These are phyloP conservation scores for Suillus luteus DNA, from an alignment of 768 basidiomycete genomes.

Conservation along the genomic window DNA sequence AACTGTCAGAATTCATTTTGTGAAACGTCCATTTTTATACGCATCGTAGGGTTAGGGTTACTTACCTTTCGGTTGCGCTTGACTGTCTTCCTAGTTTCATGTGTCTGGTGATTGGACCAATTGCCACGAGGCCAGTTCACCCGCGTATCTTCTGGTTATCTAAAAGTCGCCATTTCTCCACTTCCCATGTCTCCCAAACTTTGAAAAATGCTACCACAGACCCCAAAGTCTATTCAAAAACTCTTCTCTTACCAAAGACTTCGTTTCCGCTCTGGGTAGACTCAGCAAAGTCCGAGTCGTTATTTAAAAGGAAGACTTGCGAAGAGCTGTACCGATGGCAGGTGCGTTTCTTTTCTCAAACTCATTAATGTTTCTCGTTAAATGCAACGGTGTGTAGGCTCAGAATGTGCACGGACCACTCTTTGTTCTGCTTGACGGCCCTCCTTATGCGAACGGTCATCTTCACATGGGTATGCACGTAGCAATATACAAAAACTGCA, in stretches of 20 bases:
- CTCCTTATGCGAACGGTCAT: constrained; percentile 96
- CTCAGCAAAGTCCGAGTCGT: constrained; percentile 59
- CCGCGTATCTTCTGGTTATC: not conserved
- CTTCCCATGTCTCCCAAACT: not conserved
- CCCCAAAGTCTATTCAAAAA: constrained; percentile 50
- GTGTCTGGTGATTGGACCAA: constrained; percentile 2
- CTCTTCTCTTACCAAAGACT: constrained; percentile 83
- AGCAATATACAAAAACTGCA: not conserved
- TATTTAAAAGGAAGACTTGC: constrained; percentile 62
- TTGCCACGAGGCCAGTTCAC: constrained; percentile 1
- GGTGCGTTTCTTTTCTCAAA: constrained; percentile 46
- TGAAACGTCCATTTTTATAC: not conserved
- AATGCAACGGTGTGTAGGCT: constrained; percentile 44
- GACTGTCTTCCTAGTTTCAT: not conserved
- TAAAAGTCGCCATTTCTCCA: not conserved
- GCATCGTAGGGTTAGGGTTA: constrained; percentile 5
- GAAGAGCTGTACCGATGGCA: constrained; percentile 80
- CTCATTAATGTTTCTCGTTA: not conserved
- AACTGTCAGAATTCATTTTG: too few species aligned
- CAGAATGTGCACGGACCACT: constrained; percentile 63
- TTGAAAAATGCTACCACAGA: constrained; percentile 11
- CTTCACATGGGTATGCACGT: constrained; percentile 81
- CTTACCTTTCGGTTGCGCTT: not conserved
- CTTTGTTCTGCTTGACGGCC: constrained; percentile 93
- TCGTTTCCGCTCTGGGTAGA: constrained; percentile 73